These are phyloP conservation scores for Fraxinus greggii DNA, from an alignment of 305 asterid genomes.

Conservation along the genomic window DNA sequence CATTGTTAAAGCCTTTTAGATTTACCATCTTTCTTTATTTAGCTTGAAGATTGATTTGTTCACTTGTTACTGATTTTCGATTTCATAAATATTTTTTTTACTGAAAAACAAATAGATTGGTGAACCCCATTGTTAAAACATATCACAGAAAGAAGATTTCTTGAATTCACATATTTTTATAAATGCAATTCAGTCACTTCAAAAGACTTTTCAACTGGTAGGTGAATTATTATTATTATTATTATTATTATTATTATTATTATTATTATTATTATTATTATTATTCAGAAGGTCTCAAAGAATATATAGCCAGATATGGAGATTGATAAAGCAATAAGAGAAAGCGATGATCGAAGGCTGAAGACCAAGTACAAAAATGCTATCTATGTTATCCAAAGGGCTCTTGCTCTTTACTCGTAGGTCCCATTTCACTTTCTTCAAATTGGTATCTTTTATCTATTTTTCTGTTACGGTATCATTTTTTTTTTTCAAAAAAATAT, in stretches of 20 bases:
- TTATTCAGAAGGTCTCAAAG: conserved; percentile 29
- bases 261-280: background rate
- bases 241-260: too few species aligned
- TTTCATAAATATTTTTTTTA: background rate
- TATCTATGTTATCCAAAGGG: conserved; percentile 73
- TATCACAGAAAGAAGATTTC: background rate
- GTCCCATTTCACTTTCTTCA: conserved; percentile 19
- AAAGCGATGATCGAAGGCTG: conserved; percentile 66
- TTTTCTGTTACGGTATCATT: background rate
- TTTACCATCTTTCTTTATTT: background rate
- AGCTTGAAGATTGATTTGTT: background rate
- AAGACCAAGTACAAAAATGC: conserved; percentile 83
- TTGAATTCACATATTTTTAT: background rate
- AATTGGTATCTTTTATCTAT: background rate
- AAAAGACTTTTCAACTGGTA: background rate
- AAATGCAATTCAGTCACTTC: background rate
- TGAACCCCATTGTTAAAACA: background rate
- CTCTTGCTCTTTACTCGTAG: conserved; percentile 89
- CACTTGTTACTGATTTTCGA: background rate
- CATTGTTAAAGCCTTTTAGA: background rate
- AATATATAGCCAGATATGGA: conserved; percentile 51
- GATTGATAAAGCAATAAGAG: conserved; percentile 67
- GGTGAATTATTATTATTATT: background rate
- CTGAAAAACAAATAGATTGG: background rate
- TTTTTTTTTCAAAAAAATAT: background rate